These are phyloP conservation scores for Hydnum rufescens DNA, from an alignment of 768 basidiomycete species.

Conservation along the genomic window DNA sequence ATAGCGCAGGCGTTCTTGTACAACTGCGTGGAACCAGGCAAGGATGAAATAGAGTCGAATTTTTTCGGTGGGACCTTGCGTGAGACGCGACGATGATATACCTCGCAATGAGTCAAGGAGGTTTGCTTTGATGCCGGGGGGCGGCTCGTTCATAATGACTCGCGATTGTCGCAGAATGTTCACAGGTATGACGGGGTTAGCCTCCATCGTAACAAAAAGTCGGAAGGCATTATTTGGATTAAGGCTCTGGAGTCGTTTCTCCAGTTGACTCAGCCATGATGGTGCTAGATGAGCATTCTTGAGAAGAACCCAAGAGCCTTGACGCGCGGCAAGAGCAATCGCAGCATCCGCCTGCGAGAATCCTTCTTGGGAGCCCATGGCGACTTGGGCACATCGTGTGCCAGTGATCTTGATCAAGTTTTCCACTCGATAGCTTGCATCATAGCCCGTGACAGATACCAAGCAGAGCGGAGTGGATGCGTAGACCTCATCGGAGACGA, in stretches of 20 bases:
- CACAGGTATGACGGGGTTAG: slow-evolving; percentile 82
- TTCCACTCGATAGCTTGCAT: slow-evolving; percentile 94
- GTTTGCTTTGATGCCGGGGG: slow-evolving; percentile 92
- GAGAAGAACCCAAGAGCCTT: slow-evolving; percentile 88
- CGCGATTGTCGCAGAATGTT: slow-evolving; percentile 93
- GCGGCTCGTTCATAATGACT: slow-evolving; percentile 96
- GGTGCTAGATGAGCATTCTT: slow-evolving; percentile 95
- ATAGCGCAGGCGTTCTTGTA: slow-evolving; percentile 89
- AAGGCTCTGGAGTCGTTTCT: slow-evolving; percentile 88
- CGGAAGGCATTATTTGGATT: slow-evolving; percentile 83
- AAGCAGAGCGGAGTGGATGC: slow-evolving; percentile 72
- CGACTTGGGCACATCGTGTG: slow-evolving; percentile 68
- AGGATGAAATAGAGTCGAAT: too few relatives aligned
- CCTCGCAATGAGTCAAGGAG: too few relatives aligned
- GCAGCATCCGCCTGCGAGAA: slow-evolving; percentile 88
- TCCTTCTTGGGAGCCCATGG: slow-evolving; percentile 99
- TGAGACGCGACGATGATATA: too few relatives aligned
- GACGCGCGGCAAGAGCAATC: slow-evolving; percentile 76
- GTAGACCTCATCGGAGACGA: slow-evolving; percentile 64
- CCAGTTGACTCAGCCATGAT: slow-evolving; percentile 73
- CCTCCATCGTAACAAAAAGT: slow-evolving; percentile 96
- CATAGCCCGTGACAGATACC: slow-evolving; percentile 87
- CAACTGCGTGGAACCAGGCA: slow-evolving; percentile 98
- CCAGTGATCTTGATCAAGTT: slow-evolving; percentile 62
- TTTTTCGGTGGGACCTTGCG: too few relatives aligned